These are phyloP conservation scores for Dillenia turbinata DNA, from an alignment of 164 flowering plant genomes.

Conservation along the genomic window DNA sequence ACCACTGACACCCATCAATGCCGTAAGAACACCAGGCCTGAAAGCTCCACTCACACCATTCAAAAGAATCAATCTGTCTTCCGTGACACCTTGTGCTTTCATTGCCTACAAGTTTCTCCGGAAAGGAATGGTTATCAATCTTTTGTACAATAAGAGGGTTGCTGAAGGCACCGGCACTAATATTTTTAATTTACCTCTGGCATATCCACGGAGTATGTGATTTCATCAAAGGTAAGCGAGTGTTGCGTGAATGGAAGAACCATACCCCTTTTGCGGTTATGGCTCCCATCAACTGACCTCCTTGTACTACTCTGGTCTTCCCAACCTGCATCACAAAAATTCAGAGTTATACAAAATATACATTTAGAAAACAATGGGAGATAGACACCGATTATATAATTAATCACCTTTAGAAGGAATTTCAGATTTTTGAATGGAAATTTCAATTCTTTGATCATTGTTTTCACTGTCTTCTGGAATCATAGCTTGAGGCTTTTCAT, in stretches of 20 bases:
- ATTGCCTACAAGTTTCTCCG: conserved; percentile 19
- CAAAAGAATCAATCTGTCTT: conserved; percentile 28
- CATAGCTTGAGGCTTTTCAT: conserved; percentile 21
- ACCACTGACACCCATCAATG: conserved; percentile 56
- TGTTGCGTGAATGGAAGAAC: conserved; percentile 66
- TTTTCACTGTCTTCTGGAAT: conserved; percentile 5
- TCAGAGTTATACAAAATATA: neutral
- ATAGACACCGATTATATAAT: too few species aligned
- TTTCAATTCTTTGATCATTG: conserved; percentile 13
- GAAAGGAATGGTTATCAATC: too few species aligned
- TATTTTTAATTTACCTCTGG: conserved; percentile 18
- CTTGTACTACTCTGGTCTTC: conserved; percentile 8
- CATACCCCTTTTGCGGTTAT: conserved; percentile 49
- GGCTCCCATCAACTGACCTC: conserved; percentile 3
- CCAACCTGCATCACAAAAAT: conserved; percentile 1
- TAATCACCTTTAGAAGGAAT: conserved; percentile 7
- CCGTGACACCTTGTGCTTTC: conserved; percentile 27
- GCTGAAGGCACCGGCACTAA: too few species aligned
- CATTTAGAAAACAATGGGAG: neutral
- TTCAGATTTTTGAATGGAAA: conserved; percentile 10
- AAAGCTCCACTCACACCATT: conserved; percentile 43
- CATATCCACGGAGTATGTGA: conserved; percentile 50
- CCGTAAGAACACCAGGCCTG: conserved; percentile 48
- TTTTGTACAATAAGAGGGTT: too few species aligned
- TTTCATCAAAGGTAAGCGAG: conserved; percentile 55